These are phyloP conservation scores for Teunomyces lycoperdinae DNA, from an alignment of 805 yeast species.

Conservation along the genomic window DNA sequence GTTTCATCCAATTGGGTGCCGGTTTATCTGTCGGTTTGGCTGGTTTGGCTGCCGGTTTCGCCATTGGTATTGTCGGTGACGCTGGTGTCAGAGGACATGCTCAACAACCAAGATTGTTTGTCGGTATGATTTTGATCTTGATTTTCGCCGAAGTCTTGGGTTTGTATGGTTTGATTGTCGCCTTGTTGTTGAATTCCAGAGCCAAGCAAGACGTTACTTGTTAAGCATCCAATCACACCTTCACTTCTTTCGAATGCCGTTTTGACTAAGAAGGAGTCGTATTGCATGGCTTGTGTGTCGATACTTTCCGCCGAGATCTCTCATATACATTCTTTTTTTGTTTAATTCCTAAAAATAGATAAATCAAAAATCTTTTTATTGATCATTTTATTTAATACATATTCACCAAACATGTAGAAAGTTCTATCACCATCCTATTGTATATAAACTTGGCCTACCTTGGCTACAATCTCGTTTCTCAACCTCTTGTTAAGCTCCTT, in stretches of 20 bases:
- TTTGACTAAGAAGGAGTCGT: slow-evolving; percentile 4
- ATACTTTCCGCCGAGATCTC: neutral
- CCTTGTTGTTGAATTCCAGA: slow-evolving; percentile 94
- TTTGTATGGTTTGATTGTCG: slow-evolving; percentile 97
- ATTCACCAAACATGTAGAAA: neutral
- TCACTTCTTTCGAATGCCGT: slow-evolving; percentile 6
- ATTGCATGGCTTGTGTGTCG: slow-evolving; percentile 3
- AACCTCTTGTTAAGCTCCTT: slow-evolving; percentile 23
- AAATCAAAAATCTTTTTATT: slow-evolving; percentile 1
- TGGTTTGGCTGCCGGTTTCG: slow-evolving; percentile 98
- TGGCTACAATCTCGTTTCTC: slow-evolving; percentile 31
- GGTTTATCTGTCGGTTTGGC: slow-evolving; percentile 96
- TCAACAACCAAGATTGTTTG: slow-evolving; percentile 97
- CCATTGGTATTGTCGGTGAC: slow-evolving; percentile 99
- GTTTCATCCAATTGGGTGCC: slow-evolving; percentile 97
- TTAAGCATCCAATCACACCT: slow-evolving; percentile 33
- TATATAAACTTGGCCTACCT: slow-evolving; percentile 36
- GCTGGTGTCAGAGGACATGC: slow-evolving; percentile 99
- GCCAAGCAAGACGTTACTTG: slow-evolving; percentile 90
- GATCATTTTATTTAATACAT: slow-evolving; percentile 1
- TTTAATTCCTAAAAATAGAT: slow-evolving; percentile 3
- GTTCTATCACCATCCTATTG: slow-evolving; percentile 5
- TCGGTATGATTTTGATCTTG: slow-evolving; percentile 96
- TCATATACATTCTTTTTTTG: slow-evolving; percentile 4
- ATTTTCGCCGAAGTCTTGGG: slow-evolving; percentile 99